Conservation (phyloP, 768 basidiomycete genomes). For the Hortiboletus campestris region DNA sequence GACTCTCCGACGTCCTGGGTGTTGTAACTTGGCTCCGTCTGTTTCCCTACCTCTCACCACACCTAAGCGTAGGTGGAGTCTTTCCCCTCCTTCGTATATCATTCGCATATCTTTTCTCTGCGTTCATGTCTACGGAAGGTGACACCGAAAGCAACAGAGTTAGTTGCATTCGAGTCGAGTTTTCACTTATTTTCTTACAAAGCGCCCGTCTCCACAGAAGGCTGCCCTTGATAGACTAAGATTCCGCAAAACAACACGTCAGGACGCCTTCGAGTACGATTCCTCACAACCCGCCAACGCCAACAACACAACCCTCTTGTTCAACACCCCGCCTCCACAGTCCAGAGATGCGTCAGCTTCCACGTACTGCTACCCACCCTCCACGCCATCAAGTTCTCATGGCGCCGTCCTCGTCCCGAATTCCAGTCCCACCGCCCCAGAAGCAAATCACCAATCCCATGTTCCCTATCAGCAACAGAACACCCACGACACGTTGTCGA, state of each 20-base stretch:
- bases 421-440: slow-evolving; percentile 61
- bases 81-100: slow-evolving; percentile 11
- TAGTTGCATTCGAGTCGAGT: slow-evolving; percentile 34
- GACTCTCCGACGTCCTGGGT: slow-evolving; percentile 52
- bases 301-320: slow-evolving; percentile 52
- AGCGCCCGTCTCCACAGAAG: slow-evolving; percentile 38
- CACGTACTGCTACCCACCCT: slow-evolving; percentile 57
- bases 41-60: slow-evolving; percentile 22
- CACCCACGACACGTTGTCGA: slow-evolving; percentile 43
- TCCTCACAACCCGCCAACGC: slow-evolving; percentile 55
- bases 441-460: slow-evolving; percentile 39
- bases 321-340: slow-evolving; percentile 51
- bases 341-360: slow-evolving; percentile 73
- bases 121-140: slow-evolving; percentile 48
- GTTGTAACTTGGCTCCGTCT: slow-evolving; percentile 21
- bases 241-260: slow-evolving; percentile 44
- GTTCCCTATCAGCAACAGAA: slow-evolving; percentile 38
- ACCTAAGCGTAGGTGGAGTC: slow-evolving; percentile 15
- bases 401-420: slow-evolving; percentile 71
- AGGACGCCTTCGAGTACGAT: slow-evolving; percentile 25
- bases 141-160: slow-evolving; percentile 52
- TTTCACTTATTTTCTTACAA: slow-evolving; percentile 31
- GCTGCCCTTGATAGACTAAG: slow-evolving; percentile 44
- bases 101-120: slow-evolving; percentile 17
- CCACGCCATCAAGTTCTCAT: slow-evolving; percentile 41